Base-by-base conservation (phyloP, 2,329 filamentous ascomycete species). In the Clathrospora elynae region DNA sequence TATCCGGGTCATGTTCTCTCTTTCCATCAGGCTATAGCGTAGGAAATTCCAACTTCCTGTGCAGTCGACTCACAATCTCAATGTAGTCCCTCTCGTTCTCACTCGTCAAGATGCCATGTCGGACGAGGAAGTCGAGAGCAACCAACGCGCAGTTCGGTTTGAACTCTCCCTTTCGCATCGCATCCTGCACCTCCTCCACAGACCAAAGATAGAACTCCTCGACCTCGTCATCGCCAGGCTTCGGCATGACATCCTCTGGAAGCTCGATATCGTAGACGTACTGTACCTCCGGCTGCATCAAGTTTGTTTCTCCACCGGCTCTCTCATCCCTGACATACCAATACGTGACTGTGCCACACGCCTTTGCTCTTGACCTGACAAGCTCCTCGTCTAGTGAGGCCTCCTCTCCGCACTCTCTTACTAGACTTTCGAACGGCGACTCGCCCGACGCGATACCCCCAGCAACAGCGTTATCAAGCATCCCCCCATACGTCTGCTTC, bases 381-480 rank as follows among this genome's bases (percentile, higher is more conserved):
- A 92, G 61, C 0, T 79, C 73, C 45, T 85, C 87, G 0, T 88
- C 80, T 13, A 99, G 73, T 24, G 84, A 87, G 1, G 93, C 95
- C 68, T 99, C 93, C 72, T 99, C 93, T 52, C 85, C 85, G 3
- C 86, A 86, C 71, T 99, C 93, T 39, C 92, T 83, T 13, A 96
- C 79, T 37, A 96, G 74, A 66, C 87, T 90, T 64, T 92, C 90
- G 34, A 90, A 86, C 0, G 88, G 87, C 14, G 78, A 78, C 68
- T 96, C 91, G 10, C 85, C 87, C 0, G 88, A 88, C 67, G 86
- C 84, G 55, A 97, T 84, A 0, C 90, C 88, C 3, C 88, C 88
- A 0, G 91, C 93, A 5, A 95, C 93, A 1, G 90, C 90, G 69
- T 97, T 99, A 71, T 99, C 93, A 54, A 99, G 77, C 77, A 96